Evolutionary conservation across 2,329 filamentous ascomycete species (phyloP), one percentile per base, ranked within the genome.

Genomic region (Calonectria naviculata): DNA sequence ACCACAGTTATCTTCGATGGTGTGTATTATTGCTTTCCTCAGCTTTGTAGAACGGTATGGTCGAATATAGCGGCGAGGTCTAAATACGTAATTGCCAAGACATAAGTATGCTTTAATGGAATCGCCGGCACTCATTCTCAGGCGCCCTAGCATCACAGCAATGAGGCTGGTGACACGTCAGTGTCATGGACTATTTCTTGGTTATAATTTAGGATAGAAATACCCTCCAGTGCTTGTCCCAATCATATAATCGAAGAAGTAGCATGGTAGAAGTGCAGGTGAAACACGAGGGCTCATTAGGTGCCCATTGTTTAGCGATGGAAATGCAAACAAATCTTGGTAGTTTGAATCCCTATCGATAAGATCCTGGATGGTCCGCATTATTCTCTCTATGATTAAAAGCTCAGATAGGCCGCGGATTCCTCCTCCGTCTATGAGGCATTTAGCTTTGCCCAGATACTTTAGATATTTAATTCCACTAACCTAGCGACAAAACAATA

Each of bases 161-260:
- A 63, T 49, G 17, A 63, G 42, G 28, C 60, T 63, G n/a, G 7
- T 4, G 6, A 29, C 5, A 21, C 10, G 31, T 63, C 15, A 63
- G 3, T 8, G 4, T 13, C 3, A 2, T 15, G 2, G 17, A 13
- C 15, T 9, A 19, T 28, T 13, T 5, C 28, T 4, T 8, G 9
- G 36, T 4, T 28, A 26, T 5, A 28, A 26, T 49, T n/a, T 26
- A 8, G 28, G 36, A 19, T 34, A 15, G 5, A 9, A 42, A 49
- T 63, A 63, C 60, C 60, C 60, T 38, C 60, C 60, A 10, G 42
- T 63, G 9, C 60, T 63, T 24, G 60, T 49, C 1, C 60, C 60
- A 3, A 63, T 31, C 60, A 63, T 63, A 5, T 63, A 63, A 31
- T 63, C 60, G 19, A 63, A 63, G 15, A 63, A 63, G 21, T 63